Percentiles rank a stretch among this genome's conserved stretches.
These are phyloP conservation scores for Suillus fuscotomentosus DNA, from an alignment of 768 basidiomycete species.

Conservation along the genomic window DNA sequence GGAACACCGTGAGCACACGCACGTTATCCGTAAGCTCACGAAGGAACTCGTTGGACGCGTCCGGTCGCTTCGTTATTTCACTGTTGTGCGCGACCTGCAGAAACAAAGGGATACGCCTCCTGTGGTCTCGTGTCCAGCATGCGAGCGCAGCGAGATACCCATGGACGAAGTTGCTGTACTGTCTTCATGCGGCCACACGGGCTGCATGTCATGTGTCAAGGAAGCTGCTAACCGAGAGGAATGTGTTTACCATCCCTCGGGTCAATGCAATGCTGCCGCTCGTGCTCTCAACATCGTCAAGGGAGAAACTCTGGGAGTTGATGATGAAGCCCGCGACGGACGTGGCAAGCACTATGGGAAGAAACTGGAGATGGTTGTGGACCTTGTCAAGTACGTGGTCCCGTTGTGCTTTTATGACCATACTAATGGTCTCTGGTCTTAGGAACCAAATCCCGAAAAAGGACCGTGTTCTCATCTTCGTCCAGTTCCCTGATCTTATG, in stretches of 20 bases:
- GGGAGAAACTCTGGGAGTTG: constrained; percentile 74
- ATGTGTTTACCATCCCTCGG: constrained; percentile 72
- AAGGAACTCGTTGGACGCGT: constrained; percentile 91
- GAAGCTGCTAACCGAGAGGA: constrained; percentile 73
- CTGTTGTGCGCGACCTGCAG: constrained; percentile 85
- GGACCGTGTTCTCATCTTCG: constrained; percentile 88
- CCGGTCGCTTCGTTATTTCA: constrained; percentile 90
- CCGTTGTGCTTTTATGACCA: background rate
- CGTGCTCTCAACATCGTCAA: constrained; percentile 81
- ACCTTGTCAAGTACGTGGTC: constrained; percentile 65
- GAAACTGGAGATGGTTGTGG: constrained; percentile 77
- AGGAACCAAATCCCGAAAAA: constrained; percentile 69
- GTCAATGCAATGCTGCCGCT: constrained; percentile 76
- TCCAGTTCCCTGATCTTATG: constrained; percentile 95
- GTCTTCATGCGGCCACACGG: constrained; percentile 90
- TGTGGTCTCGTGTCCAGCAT: constrained; percentile 60
- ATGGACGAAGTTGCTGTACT: constrained; percentile 76
- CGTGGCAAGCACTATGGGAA: constrained; percentile 76
- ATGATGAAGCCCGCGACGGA: constrained; percentile 72
- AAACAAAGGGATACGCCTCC: constrained; percentile 63
- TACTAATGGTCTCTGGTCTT: constrained; percentile 6
- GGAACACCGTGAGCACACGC: constrained; percentile 85
- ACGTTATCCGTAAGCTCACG: constrained; percentile 77
- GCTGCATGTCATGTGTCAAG: constrained; percentile 74
- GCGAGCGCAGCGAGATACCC: constrained; percentile 52